These are phyloP conservation scores for Fusarium siculi DNA, from an alignment of 2,329 filamentous ascomycete genomes.

Conservation along the genomic window DNA sequence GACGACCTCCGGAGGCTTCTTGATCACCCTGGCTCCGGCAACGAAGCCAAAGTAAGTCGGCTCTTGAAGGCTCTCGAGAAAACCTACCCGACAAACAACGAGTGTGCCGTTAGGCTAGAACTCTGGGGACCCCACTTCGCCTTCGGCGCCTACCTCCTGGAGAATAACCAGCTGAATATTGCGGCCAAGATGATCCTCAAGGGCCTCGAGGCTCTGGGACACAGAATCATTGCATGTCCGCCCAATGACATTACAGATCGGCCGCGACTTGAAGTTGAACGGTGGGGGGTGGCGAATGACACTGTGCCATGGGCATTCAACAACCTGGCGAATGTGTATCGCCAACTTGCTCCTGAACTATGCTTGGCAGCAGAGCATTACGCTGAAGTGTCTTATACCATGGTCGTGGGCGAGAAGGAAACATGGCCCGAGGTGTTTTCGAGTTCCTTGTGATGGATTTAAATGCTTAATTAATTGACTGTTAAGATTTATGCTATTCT, in stretches of 20 bases:
- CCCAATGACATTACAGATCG: background rate
- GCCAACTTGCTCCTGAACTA: background rate
- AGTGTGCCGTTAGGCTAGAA: background rate
- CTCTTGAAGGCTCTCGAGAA: background rate
- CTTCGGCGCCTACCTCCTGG: background rate
- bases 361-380: background rate
- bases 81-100: background rate
- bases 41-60: background rate
- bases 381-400: background rate
- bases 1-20: background rate
- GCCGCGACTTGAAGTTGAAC: background rate
- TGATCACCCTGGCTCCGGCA: background rate
- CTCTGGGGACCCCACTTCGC: background rate
- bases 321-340: background rate
- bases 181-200: conserved; percentile 1
- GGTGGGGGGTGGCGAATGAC: background rate
- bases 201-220: background rate
- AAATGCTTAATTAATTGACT: too few species aligned
- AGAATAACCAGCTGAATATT: background rate
- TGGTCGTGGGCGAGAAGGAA: background rate
- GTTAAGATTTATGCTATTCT: too few species aligned
- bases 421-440: background rate
- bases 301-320: background rate
- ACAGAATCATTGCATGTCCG: background rate
- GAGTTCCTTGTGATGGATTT: background rate